Percentiles rank a stretch among this genome's conserved stretches.
These are phyloP conservation scores for Platanthera guangdongensis DNA, from an alignment of 106 monocot species.

Conservation along the genomic window DNA sequence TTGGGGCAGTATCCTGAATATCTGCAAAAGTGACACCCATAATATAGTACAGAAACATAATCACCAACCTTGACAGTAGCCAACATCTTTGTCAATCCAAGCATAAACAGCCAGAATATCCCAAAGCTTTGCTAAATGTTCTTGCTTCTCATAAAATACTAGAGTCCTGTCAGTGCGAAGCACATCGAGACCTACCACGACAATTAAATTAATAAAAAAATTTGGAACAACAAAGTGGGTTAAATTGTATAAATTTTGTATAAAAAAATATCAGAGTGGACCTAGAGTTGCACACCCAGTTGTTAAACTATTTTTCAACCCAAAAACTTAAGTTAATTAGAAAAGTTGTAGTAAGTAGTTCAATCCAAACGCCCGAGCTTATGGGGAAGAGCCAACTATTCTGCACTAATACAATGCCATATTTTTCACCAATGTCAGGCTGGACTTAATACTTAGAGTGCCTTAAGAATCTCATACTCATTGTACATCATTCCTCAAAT, in stretches of 20 bases:
- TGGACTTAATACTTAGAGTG: no score
- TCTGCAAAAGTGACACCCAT: neutral
- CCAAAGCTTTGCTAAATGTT: slow-evolving; percentile 65
- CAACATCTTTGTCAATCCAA: slow-evolving; percentile 71
- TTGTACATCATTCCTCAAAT: no score
- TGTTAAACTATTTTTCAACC: neutral
- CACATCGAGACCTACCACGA: slow-evolving; percentile 50
- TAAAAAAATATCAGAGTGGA: neutral
- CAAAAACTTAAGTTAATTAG: neutral
- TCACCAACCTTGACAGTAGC: slow-evolving; percentile 58
- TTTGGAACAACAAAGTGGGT: neutral
- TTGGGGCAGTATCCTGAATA: no score
- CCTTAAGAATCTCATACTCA: no score
- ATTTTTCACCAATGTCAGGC: neutral
- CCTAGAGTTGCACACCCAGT: neutral
- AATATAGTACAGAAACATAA: neutral
- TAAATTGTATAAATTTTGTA: neutral
- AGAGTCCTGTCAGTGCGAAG: slow-evolving; percentile 52
- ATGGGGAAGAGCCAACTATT: neutral
- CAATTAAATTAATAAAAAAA: neutral
- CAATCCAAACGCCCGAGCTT: neutral
- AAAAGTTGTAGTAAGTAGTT: neutral
- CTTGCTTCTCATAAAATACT: slow-evolving; percentile 58
- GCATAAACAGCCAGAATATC: slow-evolving; percentile 67
- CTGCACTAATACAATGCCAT: neutral